Base-by-base conservation (phyloP, 345 rosid species). In the Populus alba region DNA sequence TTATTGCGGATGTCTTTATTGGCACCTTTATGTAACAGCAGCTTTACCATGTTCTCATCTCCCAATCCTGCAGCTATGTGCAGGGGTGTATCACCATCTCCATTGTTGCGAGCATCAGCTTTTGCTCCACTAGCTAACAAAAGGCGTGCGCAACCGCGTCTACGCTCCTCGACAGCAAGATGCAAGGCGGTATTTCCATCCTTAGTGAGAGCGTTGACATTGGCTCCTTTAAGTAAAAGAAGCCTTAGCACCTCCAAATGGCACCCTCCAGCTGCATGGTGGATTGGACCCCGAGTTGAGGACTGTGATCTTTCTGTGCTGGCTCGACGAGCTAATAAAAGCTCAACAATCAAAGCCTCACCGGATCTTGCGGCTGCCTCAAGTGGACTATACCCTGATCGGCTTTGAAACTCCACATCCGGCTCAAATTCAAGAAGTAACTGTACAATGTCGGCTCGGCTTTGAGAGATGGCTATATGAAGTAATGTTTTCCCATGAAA, bases 181-280 rank as follows among this genome's bases (percentile, higher is more conserved):
- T 91, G 95, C 9, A 89, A 72, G 15, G 91, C 88, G 3, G 91
- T 87, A 65, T 75, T 81, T 17, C 91, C 90, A 43, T 89, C 91
- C 63, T 73, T 86, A 11, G 90, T 84, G 8, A 85, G 79, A 15
- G 86, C 71, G 51, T 89, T 81, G 23, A 79, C 87, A 20, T 79
- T 62, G 10, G 89, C 91, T 22, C 90, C 89, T 69, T 89, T 91
- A 6, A 83, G 74, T 15, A 91, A 76, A 69, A 91, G 86, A 27
- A 91, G 91, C 85, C 85, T 85, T 57, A 88, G 29, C 0, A 86
- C 86, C 67, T 88, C 91, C 4, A 84, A 13, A 82, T 89, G 89
- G 11, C 91, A 91, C 0, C 71, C 79, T 15, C 68, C 78, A 2
- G 82, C 76, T 3, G 95, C 92, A 12, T 85, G 81, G 57, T 91